Conservation (phyloP, 345 rosid genomes). For the Eucalyptus fibrosa region DNA sequence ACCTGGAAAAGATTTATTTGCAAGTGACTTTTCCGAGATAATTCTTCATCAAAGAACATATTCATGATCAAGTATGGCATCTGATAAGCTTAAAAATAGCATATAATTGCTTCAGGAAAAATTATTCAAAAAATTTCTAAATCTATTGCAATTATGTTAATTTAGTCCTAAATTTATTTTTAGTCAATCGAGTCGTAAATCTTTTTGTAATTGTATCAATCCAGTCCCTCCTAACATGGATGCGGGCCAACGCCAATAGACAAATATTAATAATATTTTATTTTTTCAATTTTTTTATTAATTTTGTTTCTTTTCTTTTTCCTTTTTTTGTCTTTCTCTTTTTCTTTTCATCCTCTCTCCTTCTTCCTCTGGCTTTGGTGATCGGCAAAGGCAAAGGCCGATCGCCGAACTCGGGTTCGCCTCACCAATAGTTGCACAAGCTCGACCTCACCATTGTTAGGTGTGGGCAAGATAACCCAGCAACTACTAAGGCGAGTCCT, state of each 20-base stretch:
- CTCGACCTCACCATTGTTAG: accelerated
- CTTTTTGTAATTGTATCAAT: no score
- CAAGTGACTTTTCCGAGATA: background rate
- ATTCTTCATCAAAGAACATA: background rate
- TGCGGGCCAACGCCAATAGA: accelerated
- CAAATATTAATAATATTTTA: no score
- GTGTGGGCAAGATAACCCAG: accelerated
- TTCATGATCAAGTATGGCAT: background rate
- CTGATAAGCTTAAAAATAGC: background rate
- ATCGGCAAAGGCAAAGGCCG: no score
- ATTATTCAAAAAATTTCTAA: no score
- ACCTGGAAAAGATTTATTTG: no score
- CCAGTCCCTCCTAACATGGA: accelerated
- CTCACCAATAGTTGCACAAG: accelerated
- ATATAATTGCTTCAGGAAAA: no score
- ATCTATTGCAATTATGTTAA: accelerated
- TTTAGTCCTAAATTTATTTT: no score
- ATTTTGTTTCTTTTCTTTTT: no score
- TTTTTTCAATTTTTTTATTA: no score
- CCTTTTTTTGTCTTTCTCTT: no score
- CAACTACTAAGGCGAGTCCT: accelerated
- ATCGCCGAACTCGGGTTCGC: accelerated
- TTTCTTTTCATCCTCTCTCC: no score
- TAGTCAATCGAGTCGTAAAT: accelerated
- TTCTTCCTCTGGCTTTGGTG: no score